phyloP scores from a whole-genome alignment of 176 grass and related monocot species.

The Poa pratensis region DNA sequence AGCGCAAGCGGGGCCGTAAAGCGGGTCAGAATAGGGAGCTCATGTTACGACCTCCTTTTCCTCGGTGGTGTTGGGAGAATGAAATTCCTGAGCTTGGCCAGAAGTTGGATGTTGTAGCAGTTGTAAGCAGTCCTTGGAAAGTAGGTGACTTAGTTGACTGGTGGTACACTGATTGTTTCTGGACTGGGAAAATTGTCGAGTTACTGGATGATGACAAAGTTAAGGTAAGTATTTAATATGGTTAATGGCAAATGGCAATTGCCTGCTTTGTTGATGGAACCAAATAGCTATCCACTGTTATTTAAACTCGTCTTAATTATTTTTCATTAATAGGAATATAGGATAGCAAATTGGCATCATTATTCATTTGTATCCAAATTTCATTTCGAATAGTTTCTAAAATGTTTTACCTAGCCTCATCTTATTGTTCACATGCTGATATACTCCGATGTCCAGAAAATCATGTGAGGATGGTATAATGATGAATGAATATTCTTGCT shows the following conservation, averaged over 20 bases:
- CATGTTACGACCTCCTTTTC: conserved; percentile 69
- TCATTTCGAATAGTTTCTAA: background rate
- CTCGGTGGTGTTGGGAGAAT: conserved; percentile 50
- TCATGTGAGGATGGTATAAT: background rate
- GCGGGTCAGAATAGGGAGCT: conserved; percentile 44
- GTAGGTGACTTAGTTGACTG: conserved; percentile 67
- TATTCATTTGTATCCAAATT: background rate
- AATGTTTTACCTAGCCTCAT: conserved; percentile 26
- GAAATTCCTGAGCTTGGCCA: conserved; percentile 28
- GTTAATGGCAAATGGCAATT: background rate
- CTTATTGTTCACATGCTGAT: conserved; percentile 18
- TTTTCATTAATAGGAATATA: background rate
- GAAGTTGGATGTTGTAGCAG: conserved; percentile 47
- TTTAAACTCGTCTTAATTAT: conserved; percentile 7
- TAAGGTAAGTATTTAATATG: conserved; percentile 38
- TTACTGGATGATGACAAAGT: conserved; percentile 48
- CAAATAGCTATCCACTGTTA: background rate
- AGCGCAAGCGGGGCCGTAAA: background rate
- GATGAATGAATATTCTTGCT: conserved; percentile 1
- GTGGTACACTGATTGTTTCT: conserved; percentile 56
- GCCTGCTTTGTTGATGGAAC: background rate
- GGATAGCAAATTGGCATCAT: background rate
- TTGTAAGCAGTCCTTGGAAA: conserved; percentile 59
- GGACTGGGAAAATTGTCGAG: conserved; percentile 57
- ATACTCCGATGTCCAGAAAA: background rate